phyloP scores from a whole-genome alignment of 1,284 basidiomycete species.

The Cryptococcus maquisensis region DNA sequence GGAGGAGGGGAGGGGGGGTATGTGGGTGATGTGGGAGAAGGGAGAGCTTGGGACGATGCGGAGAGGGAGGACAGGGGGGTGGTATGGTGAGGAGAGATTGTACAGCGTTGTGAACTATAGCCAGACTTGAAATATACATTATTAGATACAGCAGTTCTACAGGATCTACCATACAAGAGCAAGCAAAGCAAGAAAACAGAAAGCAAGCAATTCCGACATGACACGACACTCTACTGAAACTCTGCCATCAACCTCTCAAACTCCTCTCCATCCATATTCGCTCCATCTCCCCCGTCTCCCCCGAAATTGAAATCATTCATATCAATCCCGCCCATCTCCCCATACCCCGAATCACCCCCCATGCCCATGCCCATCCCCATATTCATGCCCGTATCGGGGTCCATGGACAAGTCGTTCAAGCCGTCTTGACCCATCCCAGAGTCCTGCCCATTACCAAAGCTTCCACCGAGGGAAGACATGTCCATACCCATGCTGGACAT shows the following conservation, averaged over 20 bases:
- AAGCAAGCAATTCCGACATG: background rate
- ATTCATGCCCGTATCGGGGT: background rate
- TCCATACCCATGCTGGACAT: background rate
- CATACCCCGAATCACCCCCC: background rate
- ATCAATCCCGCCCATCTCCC: slow-evolving; percentile 13
- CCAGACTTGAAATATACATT: background rate
- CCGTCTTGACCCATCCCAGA: slow-evolving; percentile 3
- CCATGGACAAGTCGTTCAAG: slow-evolving; percentile 9
- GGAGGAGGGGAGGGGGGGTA: background rate
- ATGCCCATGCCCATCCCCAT: background rate
- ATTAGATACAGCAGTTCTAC: background rate
- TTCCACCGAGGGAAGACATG: background rate
- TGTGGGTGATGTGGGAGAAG: background rate
- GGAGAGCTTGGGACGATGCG: no score
- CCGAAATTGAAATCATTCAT: slow-evolving; percentile 19
- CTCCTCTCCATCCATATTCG: slow-evolving; percentile 11
- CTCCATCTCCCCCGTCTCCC: slow-evolving; percentile 7
- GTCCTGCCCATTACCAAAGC: background rate
- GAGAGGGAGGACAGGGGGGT: no score
- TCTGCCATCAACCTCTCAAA: slow-evolving; percentile 21
- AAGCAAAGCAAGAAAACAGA: background rate
- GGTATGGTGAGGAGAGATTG: background rate
- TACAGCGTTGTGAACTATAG: background rate
- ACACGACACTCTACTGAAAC: slow-evolving; percentile 1
- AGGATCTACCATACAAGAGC: background rate